phyloP scores from a whole-genome alignment of 495 filamentous ascomycete species.

The Tuber indicum region DNA sequence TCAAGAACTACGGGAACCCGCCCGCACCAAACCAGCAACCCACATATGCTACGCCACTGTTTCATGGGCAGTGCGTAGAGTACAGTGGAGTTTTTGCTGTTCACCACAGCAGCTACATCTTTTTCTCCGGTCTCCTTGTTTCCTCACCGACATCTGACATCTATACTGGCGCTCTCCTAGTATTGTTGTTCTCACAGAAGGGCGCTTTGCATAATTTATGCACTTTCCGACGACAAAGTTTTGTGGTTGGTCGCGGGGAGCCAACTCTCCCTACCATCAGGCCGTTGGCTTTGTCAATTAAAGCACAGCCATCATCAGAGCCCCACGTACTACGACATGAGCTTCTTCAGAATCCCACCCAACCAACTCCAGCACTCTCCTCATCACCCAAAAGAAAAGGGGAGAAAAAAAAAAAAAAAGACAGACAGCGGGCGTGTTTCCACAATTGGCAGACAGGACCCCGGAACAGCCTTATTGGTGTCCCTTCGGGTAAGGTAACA shows the following conservation, averaged over 20 bases:
- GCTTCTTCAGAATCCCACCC: too few species aligned
- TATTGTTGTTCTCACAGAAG: background rate
- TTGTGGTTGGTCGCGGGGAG: background rate
- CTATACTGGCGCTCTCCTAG: background rate
- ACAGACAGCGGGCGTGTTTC: background rate
- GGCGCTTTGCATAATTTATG: background rate
- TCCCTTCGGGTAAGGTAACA: too few species aligned
- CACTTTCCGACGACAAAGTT: background rate
- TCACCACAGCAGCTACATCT: background rate
- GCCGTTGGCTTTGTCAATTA: background rate
- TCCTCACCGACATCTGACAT: background rate
- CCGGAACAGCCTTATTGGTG: background rate
- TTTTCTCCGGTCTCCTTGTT: background rate
- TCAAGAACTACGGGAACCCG: background rate
- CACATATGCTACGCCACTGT: background rate
- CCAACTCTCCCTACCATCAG: background rate
- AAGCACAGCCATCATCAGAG: background rate
- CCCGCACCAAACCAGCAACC: background rate
- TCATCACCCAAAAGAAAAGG: background rate
- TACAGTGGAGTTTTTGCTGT: background rate
- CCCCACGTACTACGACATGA: background rate
- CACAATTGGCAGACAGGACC: background rate
- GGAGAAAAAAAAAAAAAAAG: background rate
- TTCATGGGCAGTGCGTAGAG: background rate
- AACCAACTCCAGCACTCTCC: background rate